A percentile compares a stretch with the other conserved stretches of the same genome.
phyloP scores from a whole-genome alignment of 495 filamentous ascomycete genomes.

The Penicillium malachiteum region DNA sequence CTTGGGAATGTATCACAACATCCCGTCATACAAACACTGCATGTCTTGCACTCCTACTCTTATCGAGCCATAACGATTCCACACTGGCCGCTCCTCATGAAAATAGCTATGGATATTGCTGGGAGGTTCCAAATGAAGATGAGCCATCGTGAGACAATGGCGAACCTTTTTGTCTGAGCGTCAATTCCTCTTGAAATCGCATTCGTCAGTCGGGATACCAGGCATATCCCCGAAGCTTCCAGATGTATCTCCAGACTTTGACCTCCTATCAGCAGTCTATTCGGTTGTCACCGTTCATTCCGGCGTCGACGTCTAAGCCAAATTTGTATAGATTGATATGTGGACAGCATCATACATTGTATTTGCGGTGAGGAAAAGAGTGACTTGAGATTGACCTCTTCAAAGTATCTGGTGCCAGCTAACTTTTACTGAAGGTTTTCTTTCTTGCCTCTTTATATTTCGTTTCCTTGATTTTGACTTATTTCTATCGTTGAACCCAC shows the following conservation, averaged over 20 bases:
- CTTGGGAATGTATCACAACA: slow-evolving; percentile 17
- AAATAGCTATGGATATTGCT: slow-evolving; percentile 19
- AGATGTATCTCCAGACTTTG: slow-evolving; percentile 8
- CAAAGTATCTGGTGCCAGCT: slow-evolving; percentile 7
- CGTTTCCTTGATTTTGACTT: background rate
- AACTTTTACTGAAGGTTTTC: background rate
- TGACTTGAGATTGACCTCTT: slow-evolving; percentile 6
- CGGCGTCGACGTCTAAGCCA: slow-evolving; percentile 9
- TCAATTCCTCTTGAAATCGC: slow-evolving; percentile 19
- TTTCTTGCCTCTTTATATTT: slow-evolving; percentile 1
- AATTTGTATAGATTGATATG: background rate
- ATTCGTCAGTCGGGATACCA: slow-evolving; percentile 11
- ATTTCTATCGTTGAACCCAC: slow-evolving; percentile 7
- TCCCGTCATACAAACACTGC: slow-evolving; percentile 22
- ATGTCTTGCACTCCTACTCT: slow-evolving; percentile 12
- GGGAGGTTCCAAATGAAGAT: slow-evolving; percentile 5
- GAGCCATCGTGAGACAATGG: slow-evolving; percentile 17
- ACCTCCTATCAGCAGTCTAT: slow-evolving; percentile 19
- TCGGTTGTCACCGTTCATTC: slow-evolving; percentile 15
- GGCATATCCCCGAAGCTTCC: slow-evolving; percentile 8
- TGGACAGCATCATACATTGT: slow-evolving; percentile 1
- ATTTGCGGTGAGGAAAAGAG: slow-evolving; percentile 3
- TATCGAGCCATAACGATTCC: slow-evolving; percentile 23
- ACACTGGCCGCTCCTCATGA: slow-evolving; percentile 12
- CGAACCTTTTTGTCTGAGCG: slow-evolving; percentile 12